Evolutionary conservation across 805 yeast species (phyloP).

Genomic region (Sporopachydermia quercuum): DNA sequence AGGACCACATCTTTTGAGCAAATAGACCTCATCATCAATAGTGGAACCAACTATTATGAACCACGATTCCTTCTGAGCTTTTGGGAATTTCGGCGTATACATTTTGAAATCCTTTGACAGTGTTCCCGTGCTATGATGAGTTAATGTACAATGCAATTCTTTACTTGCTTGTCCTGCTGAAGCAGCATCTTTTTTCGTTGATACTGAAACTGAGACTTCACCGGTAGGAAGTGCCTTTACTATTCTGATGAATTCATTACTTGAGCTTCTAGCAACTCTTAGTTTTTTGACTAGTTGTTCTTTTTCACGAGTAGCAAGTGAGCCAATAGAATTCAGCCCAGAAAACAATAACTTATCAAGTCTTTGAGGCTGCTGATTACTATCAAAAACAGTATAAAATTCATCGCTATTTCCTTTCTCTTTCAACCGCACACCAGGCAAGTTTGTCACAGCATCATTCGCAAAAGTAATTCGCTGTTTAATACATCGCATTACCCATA

Average conservation of each 20-base stretch:
- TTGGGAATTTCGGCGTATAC: constrained; percentile 72
- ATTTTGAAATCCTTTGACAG: constrained; percentile 46
- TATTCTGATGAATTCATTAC: constrained; percentile 35
- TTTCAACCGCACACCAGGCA: constrained; percentile 29
- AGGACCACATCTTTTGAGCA: constrained; percentile 63
- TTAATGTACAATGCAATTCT: constrained; percentile 28
- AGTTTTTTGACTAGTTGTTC: constrained; percentile 22
- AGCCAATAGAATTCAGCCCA: constrained; percentile 29
- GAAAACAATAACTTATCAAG: neutral
- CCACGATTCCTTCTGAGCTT: constrained; percentile 90
- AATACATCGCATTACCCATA: constrained; percentile 67
- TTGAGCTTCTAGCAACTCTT: constrained; percentile 26
- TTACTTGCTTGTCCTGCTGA: constrained; percentile 11
- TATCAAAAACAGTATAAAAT: constrained; percentile 9
- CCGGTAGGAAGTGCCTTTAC: constrained; percentile 53
- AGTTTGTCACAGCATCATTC: constrained; percentile 44
- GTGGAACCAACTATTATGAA: constrained; percentile 48
- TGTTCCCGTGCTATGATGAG: constrained; percentile 32
- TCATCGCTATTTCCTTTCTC: constrained; percentile 7
- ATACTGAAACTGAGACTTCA: constrained; percentile 8
- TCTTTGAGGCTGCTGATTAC: neutral
- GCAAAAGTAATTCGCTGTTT: constrained; percentile 86
- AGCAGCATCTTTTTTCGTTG: neutral
- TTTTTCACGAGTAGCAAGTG: constrained; percentile 21
- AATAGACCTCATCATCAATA: constrained; percentile 35